These are phyloP conservation scores for Colletotrichum scovillei DNA, from an alignment of 2,329 filamentous ascomycete genomes.

Conservation along the genomic window DNA sequence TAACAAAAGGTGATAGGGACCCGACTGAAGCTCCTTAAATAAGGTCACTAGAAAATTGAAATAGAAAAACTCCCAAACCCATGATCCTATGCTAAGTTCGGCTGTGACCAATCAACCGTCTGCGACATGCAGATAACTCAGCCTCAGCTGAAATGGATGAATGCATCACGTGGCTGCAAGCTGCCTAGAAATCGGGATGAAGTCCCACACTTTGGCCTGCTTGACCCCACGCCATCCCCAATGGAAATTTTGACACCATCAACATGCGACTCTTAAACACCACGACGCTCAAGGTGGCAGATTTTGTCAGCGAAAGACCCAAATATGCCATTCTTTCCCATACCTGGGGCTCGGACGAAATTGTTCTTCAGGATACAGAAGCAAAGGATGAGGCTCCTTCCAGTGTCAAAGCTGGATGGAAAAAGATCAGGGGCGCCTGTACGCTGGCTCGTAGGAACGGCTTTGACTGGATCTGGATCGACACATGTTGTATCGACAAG, in stretches of 20 bases:
- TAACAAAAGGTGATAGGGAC: not conserved
- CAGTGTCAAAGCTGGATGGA: not conserved
- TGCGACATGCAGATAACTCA: not conserved
- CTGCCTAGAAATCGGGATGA: not conserved
- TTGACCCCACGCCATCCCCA: not conserved
- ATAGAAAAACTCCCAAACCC: not conserved
- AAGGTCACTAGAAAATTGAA: not conserved
- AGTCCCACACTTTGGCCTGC: not conserved
- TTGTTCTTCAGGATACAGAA: not conserved
- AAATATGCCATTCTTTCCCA: not conserved
- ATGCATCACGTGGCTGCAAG: not conserved
- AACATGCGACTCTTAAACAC: not conserved
- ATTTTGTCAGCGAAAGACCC: not conserved
- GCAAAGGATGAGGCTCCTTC: not conserved
- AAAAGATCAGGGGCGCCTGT: not conserved
- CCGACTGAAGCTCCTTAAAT: conserved; percentile 2
- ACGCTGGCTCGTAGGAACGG: not conserved
- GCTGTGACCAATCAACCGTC: not conserved
- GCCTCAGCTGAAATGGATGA: not conserved
- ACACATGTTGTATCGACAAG: conserved; percentile 7
- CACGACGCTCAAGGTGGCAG: not conserved
- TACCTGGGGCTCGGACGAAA: not conserved
- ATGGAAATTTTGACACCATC: not conserved
- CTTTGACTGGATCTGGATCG: conserved; percentile 4
- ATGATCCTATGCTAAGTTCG: not conserved